A percentile compares a stretch with the other conserved stretches of the same genome.
These are phyloP conservation scores for Monilinia fructigena DNA, from an alignment of 2,329 filamentous ascomycete species.

Conservation along the genomic window DNA sequence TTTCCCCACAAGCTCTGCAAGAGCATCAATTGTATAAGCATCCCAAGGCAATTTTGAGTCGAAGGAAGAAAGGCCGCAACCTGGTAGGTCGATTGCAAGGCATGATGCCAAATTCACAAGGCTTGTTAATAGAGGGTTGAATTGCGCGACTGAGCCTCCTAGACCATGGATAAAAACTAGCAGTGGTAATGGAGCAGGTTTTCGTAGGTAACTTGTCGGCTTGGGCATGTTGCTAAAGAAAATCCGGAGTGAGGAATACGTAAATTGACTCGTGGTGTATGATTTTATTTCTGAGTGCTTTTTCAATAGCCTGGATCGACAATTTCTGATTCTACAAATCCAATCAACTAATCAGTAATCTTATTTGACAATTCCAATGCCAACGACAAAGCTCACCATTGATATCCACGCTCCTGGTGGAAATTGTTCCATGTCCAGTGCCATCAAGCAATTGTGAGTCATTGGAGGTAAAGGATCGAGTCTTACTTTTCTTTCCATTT, in stretches of 20 bases:
- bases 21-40: conserved; percentile 74
- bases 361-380: not conserved
- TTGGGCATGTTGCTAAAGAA: conserved; percentile 82
- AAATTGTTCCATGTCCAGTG: conserved; percentile 10
- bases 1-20: conserved; percentile 71
- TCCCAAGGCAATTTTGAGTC: conserved; percentile 62
- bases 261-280: conserved; percentile 67
- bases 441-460: conserved; percentile 18
- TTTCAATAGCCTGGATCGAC: conserved; percentile 73
- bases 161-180: conserved; percentile 91
- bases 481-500: conserved; percentile 27
- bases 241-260: conserved; percentile 74
- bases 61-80: conserved; percentile 80
- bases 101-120: conserved; percentile 81
- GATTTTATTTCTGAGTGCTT: conserved; percentile 70
- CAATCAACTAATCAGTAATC: conserved; percentile 22
- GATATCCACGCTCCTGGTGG: conserved; percentile 26
- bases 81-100: conserved; percentile 84
- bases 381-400: conserved; percentile 28
- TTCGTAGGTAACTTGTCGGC: conserved; percentile 74
- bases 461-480: conserved; percentile 27
- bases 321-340: conserved; percentile 33
- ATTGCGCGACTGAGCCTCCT: conserved; percentile 89
- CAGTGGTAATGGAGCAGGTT: conserved; percentile 73
- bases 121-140: conserved; percentile 75